A percentile compares a stretch with the other conserved stretches of the same genome.
Conservation (phyloP, 1,284 basidiomycete species). For the Thecaphora thlaspeos region DNA sequence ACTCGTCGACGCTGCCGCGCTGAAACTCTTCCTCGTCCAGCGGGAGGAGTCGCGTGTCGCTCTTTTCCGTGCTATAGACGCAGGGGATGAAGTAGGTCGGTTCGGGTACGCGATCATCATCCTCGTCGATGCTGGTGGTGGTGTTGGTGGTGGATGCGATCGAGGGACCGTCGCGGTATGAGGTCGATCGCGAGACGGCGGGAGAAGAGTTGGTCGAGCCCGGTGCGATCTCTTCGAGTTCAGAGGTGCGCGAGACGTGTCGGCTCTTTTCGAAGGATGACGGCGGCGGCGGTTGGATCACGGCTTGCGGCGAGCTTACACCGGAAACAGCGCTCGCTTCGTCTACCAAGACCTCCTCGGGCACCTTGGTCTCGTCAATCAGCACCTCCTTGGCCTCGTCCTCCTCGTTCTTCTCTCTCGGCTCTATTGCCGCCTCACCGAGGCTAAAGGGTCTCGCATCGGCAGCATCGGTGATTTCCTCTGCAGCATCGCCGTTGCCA, state of each 20-base stretch:
- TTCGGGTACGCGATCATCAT: no score
- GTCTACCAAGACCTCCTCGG: slow-evolving; percentile 1
- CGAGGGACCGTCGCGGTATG: slow-evolving; percentile 5
- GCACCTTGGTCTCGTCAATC: background rate
- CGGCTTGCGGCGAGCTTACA: background rate
- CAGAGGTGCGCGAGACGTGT: slow-evolving; percentile 6
- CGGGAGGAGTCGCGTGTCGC: slow-evolving; percentile 76
- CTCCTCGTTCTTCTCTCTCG: slow-evolving; percentile 4
- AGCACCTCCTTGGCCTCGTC: background rate
- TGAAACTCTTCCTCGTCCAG: slow-evolving; percentile 87
- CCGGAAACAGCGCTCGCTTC: no score
- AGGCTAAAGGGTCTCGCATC: slow-evolving; percentile 18
- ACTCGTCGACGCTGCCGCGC: slow-evolving; percentile 84
- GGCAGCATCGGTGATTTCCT: background rate
- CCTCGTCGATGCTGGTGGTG: no score
- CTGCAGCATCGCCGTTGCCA: background rate
- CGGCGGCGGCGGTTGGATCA: background rate
- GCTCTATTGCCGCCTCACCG: slow-evolving; percentile 2
- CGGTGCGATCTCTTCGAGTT: slow-evolving; percentile 29
- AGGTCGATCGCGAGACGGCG: slow-evolving; percentile 18
- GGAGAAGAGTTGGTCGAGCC: slow-evolving; percentile 21
- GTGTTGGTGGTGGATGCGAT: slow-evolving; percentile 9
- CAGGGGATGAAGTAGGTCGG: slow-evolving; percentile 44
- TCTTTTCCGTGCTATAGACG: slow-evolving; percentile 95
- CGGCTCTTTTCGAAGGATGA: no score